phyloP scores from a whole-genome alignment of 257 asterid species.

The Avicennia marina region DNA sequence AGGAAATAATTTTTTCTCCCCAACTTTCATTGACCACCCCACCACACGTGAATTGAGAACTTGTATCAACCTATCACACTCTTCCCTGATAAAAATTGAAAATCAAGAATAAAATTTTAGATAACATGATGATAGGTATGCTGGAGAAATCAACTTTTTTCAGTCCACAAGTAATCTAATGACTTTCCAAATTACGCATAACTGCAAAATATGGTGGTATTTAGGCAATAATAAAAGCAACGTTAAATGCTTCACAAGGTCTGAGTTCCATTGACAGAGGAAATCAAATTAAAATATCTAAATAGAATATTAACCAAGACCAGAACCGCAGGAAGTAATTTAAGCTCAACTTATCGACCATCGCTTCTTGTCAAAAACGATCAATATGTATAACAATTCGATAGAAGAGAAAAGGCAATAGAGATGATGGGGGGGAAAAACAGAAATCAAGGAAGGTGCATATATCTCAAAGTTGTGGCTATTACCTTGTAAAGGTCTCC shows the following conservation, averaged over 20 bases:
- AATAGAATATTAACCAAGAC: too few relatives aligned
- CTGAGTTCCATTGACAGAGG: too few relatives aligned
- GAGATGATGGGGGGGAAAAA: background rate
- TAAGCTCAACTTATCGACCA: too few relatives aligned
- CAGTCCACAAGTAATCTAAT: background rate
- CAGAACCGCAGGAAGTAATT: too few relatives aligned
- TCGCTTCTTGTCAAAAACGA: too few relatives aligned
- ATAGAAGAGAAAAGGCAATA: background rate
- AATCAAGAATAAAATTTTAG: background rate
- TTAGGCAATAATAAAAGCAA: too few relatives aligned
- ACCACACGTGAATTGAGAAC: conserved; percentile 63
- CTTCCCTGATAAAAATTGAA: conserved; percentile 50
- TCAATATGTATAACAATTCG: background rate
- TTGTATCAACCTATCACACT: conserved; percentile 59
- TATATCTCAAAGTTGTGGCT: conserved; percentile 5
- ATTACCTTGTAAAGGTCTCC: conserved; percentile 80
- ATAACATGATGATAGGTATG: background rate
- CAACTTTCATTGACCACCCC: conserved; percentile 34
- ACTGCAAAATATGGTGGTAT: conserved; percentile 5
- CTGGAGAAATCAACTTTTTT: conserved; percentile 2
- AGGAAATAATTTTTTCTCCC: conserved; percentile 27
- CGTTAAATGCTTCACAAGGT: too few relatives aligned
- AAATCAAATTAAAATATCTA: too few relatives aligned
- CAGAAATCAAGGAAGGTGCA: conserved; percentile 17
- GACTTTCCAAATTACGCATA: background rate